Evolutionary conservation across 768 basidiomycete species (phyloP).

Genomic region (Leccinum rimulosum): DNA sequence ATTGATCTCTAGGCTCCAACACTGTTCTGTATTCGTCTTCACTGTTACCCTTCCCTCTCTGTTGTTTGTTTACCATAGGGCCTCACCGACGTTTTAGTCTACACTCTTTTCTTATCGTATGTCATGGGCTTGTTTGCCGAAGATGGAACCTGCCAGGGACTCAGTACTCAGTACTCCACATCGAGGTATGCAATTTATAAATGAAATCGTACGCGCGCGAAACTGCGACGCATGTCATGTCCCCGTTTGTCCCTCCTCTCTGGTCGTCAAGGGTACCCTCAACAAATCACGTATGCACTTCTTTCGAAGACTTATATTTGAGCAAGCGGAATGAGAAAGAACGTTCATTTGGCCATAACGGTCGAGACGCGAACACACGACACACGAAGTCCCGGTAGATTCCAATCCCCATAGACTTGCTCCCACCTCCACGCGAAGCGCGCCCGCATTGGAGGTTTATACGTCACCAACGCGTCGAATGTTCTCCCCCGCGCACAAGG

Average conservation of each 20-base stretch:
- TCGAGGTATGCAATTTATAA: not conserved
- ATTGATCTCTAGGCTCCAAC: not conserved
- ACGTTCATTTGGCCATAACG: not conserved
- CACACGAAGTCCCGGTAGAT: not conserved
- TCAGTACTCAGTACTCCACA: not conserved
- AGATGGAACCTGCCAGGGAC: not conserved
- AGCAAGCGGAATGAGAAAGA: not conserved
- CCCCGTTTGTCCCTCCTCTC: no score
- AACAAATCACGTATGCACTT: not conserved
- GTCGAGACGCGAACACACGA: not conserved
- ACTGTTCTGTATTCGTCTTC: not conserved
- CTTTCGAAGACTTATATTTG: not conserved
- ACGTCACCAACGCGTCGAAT: not conserved
- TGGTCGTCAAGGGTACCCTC: not conserved
- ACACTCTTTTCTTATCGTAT: not conserved
- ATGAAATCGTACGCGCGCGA: not conserved
- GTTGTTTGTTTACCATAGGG: not conserved
- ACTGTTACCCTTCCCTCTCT: not conserved
- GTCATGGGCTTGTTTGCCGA: slow-evolving; percentile 11
- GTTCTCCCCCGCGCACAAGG: not conserved
- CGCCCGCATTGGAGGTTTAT: not conserved
- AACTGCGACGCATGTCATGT: not conserved
- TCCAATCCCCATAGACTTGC: not conserved
- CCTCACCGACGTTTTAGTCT: not conserved
- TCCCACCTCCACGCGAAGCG: not conserved